Conservation (phyloP, 1,284 basidiomycete species). For the Trametes pubescens region DNA sequence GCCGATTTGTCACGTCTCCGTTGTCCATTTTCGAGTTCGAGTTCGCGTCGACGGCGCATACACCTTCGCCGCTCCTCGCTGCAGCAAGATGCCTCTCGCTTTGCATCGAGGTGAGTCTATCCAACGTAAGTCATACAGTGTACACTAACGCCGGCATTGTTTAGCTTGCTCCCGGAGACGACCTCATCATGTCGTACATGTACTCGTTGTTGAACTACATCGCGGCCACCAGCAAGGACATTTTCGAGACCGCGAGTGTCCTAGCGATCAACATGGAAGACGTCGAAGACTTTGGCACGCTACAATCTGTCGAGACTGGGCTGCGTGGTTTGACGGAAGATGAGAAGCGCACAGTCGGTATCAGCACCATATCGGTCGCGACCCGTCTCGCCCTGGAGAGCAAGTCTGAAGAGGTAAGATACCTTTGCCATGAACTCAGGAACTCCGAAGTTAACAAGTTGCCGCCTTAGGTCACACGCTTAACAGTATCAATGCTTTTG, state of each 20-base stretch:
- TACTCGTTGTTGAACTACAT: constrained; percentile 96
- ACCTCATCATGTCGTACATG: constrained; percentile 93
- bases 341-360: constrained; percentile 85
- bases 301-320: constrained; percentile 66
- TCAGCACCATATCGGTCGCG: constrained; percentile 91
- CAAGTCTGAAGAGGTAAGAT: constrained; percentile 74
- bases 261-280: constrained; percentile 46
- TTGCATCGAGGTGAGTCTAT: constrained; percentile 77
- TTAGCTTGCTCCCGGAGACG: constrained; percentile 87
- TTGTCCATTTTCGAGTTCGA: constrained; percentile 89
- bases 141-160: not conserved
- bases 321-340: constrained; percentile 80
- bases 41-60: constrained; percentile 76
- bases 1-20: constrained; percentile 90
- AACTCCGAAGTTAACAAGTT: constrained; percentile 1
- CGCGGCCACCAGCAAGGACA: constrained; percentile 80
- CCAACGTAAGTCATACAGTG: not conserved
- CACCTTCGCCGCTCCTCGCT: constrained; percentile 80
- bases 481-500: constrained; percentile 92
- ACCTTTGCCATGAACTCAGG: not conserved
- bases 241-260: constrained; percentile 60
- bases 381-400: constrained; percentile 87
- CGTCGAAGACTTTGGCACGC: constrained; percentile 52
- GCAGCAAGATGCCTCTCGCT: constrained; percentile 91
- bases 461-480: constrained; percentile 70